A percentile compares a stretch with the other conserved stretches of the same genome.
phyloP scores from a whole-genome alignment of 345 rosid species.

The Anastatica hierochuntica region DNA sequence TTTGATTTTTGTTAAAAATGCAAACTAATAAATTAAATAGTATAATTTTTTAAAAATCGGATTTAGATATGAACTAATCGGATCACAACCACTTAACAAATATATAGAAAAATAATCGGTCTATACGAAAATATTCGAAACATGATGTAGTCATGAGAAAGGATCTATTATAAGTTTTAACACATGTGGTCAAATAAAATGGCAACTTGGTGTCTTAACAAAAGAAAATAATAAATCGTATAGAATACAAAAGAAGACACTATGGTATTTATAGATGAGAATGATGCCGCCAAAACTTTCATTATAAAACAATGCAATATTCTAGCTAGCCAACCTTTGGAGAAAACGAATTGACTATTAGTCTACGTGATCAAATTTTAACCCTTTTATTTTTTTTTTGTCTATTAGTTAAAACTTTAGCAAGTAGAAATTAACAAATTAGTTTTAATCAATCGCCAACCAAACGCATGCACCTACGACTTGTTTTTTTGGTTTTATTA shows the following conservation, averaged over 20 bases:
- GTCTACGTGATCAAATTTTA: slow-evolving; percentile 17
- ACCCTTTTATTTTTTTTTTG: background rate
- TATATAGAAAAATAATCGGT: too few species aligned
- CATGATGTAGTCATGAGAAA: too few species aligned
- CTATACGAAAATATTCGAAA: too few species aligned
- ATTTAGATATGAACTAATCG: background rate
- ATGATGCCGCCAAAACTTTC: slow-evolving; percentile 15
- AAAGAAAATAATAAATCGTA: background rate
- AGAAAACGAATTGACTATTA: slow-evolving; percentile 25
- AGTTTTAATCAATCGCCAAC: background rate
- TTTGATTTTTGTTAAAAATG: too few species aligned
- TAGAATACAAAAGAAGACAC: slow-evolving; percentile 9
- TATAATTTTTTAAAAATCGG: too few species aligned
- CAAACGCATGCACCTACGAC: slow-evolving; percentile 5
- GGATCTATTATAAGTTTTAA: slow-evolving; percentile 2
- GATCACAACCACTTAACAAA: too few species aligned
- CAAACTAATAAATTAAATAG: background rate
- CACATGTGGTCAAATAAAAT: slow-evolving; percentile 14
- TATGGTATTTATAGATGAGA: slow-evolving; percentile 5
- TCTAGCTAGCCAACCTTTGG: slow-evolving; percentile 19
- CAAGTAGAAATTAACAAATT: background rate
- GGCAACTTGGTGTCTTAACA: slow-evolving; percentile 18
- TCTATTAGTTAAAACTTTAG: background rate
- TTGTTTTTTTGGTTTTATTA: background rate
- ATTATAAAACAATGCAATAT: background rate